These are phyloP conservation scores for Fusarium nisikadoi DNA, from an alignment of 2,329 filamentous ascomycete species.

Conservation along the genomic window DNA sequence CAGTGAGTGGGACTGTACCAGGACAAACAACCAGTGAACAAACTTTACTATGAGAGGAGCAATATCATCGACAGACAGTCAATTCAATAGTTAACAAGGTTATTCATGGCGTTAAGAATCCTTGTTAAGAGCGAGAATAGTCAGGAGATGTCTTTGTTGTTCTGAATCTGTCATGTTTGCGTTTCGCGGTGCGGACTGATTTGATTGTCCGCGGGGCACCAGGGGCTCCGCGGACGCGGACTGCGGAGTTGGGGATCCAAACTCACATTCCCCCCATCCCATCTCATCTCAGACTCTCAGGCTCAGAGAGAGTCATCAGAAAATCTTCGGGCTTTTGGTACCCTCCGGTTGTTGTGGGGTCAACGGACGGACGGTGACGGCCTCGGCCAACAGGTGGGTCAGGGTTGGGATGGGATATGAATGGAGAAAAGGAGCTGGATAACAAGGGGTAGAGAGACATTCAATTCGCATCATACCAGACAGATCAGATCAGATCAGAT, in stretches of 20 bases:
- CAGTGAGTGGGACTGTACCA: not conserved
- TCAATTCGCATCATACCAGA: not conserved
- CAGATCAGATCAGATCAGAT: not conserved
- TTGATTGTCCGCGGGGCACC: slow-evolving; percentile 20
- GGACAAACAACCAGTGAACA: not conserved
- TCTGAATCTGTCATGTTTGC: not conserved
- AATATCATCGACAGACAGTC: not conserved
- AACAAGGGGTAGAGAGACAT: slow-evolving; percentile 2
- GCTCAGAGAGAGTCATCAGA: not conserved
- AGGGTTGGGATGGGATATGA: not conserved
- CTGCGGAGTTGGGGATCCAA: slow-evolving; percentile 35
- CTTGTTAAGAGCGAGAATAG: not conserved
- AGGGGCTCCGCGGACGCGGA: slow-evolving; percentile 27
- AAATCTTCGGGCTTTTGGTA: slow-evolving; percentile 43
- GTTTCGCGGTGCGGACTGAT: not conserved
- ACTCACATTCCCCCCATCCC: not conserved
- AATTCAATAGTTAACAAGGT: not conserved
- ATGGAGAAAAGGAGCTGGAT: not conserved
- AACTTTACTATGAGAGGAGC: not conserved
- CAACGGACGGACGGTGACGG: slow-evolving; percentile 10
- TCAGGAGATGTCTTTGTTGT: not conserved
- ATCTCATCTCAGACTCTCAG: not conserved
- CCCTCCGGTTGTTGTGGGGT: slow-evolving; percentile 37
- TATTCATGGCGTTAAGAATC: not conserved
- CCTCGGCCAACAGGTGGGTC: slow-evolving; percentile 7